These are phyloP conservation scores for Carallia brachiata DNA, from an alignment of 345 rosid genomes.

Conservation along the genomic window DNA sequence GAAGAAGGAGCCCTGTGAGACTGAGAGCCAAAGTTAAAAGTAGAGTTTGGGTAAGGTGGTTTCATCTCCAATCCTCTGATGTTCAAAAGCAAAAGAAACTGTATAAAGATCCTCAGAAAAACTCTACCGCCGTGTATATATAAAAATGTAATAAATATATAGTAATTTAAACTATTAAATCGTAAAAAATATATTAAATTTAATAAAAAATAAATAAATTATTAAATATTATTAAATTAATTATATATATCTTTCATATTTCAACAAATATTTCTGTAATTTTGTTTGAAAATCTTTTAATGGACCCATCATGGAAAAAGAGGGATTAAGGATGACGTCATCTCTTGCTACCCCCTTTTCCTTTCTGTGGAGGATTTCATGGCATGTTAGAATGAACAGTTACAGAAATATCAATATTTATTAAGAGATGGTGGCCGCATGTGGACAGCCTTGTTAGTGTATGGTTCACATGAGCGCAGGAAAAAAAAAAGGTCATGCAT, in stretches of 20 bases:
- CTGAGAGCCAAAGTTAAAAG: too few species aligned
- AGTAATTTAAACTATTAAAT: too few species aligned
- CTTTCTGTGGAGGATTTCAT: constrained; percentile 25
- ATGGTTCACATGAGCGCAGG: constrained; percentile 11
- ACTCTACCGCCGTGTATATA: too few species aligned
- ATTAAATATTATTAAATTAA: too few species aligned
- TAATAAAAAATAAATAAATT: too few species aligned
- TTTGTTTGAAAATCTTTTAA: background rate
- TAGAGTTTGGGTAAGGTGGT: too few species aligned
- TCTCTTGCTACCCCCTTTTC: constrained; percentile 11
- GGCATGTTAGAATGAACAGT: constrained; percentile 7
- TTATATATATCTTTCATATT: too few species aligned
- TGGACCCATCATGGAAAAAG: constrained; percentile 8
- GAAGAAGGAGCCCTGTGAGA: too few species aligned
- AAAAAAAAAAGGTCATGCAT: constrained; percentile 1
- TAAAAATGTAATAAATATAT: too few species aligned
- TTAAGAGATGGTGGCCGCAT: constrained; percentile 18
- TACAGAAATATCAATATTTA: background rate
- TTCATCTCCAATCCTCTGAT: too few species aligned
- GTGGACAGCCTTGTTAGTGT: constrained; percentile 25
- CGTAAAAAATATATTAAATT: too few species aligned
- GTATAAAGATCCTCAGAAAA: background rate
- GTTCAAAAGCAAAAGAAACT: background rate
- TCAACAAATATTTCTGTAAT: too few species aligned
- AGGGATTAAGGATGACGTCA: constrained; percentile 29